phyloP scores from a whole-genome alignment of 2,329 filamentous ascomycete species.

The Monilinia aucupariae region DNA sequence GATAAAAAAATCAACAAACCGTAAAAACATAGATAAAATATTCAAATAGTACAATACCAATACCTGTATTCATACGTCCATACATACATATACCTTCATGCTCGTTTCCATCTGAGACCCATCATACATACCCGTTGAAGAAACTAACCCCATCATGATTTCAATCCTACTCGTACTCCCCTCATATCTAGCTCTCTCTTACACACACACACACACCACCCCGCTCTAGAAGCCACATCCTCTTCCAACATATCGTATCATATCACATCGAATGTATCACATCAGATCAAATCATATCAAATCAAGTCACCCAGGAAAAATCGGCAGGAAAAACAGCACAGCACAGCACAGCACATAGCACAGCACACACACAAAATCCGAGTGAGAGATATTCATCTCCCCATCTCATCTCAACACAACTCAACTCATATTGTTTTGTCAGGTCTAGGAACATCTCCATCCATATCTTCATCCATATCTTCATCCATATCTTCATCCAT shows the following conservation, averaged over 20 bases:
- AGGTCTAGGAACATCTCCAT: not conserved
- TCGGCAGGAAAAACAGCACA: too few relatives aligned
- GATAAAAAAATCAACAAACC: not conserved
- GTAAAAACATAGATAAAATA: not conserved
- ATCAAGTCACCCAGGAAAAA: not conserved
- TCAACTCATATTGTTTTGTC: not conserved
- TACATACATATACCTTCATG: not conserved
- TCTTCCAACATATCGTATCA: too few relatives aligned
- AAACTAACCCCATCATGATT: too few relatives aligned
- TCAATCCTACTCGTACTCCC: too few relatives aligned
- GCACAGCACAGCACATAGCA: too few relatives aligned
- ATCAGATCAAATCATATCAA: not conserved
- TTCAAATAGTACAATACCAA: not conserved
- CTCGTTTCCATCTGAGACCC: not conserved
- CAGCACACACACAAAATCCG: too few relatives aligned
- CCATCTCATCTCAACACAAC: not conserved
- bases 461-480: not conserved
- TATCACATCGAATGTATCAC: not conserved
- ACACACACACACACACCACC: too few relatives aligned
- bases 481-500: too few relatives aligned
- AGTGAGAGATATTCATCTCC: not conserved
- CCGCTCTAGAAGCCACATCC: too few relatives aligned
- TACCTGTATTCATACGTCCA: not conserved
- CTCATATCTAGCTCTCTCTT: too few relatives aligned
- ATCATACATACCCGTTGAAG: too few relatives aligned